A percentile compares a stretch with the other conserved stretches of the same genome.
Conservation (phyloP, 139 green algal species). For the Closterium sp. region DNA sequence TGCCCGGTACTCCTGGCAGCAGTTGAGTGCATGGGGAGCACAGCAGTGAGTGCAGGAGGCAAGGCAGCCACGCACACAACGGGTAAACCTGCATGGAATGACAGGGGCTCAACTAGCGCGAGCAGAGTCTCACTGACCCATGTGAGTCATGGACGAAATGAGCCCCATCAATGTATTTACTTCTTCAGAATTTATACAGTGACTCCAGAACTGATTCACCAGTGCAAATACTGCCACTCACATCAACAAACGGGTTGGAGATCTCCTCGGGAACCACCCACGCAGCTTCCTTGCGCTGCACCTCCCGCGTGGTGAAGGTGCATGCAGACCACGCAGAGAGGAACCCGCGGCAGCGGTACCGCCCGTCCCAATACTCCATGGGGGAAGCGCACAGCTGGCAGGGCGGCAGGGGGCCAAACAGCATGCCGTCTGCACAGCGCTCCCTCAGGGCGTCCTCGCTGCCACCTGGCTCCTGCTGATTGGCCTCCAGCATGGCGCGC, state of each 20-base stretch:
- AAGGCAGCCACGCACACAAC: neutral
- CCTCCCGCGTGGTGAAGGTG: slow-evolving; percentile 11
- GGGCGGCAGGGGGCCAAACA: slow-evolving; percentile 30
- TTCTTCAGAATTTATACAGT: no score
- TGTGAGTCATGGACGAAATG: no score
- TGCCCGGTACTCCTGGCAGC: neutral
- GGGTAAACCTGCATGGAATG: no score
- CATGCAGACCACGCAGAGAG: slow-evolving; percentile 41
- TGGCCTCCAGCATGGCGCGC: slow-evolving; percentile 39
- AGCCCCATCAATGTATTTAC: no score
- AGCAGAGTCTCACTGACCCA: no score
- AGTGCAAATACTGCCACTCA: neutral
- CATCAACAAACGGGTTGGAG: slow-evolving; percentile 1
- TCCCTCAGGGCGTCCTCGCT: slow-evolving; percentile 32
- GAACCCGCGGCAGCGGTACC: slow-evolving; percentile 39
- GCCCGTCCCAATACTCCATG: slow-evolving; percentile 32
- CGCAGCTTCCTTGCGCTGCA: neutral
- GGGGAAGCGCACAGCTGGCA: slow-evolving; percentile 17
- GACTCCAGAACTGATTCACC: no score
- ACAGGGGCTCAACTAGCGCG: no score
- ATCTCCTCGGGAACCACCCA: slow-evolving; percentile 16
- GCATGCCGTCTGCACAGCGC: slow-evolving; percentile 42
- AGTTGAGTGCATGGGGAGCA: neutral
- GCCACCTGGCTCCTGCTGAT: slow-evolving; percentile 29
- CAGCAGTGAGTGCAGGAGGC: neutral